phyloP scores from a whole-genome alignment of 163 green algal genomes.

The Scenedesmus sp. region DNA sequence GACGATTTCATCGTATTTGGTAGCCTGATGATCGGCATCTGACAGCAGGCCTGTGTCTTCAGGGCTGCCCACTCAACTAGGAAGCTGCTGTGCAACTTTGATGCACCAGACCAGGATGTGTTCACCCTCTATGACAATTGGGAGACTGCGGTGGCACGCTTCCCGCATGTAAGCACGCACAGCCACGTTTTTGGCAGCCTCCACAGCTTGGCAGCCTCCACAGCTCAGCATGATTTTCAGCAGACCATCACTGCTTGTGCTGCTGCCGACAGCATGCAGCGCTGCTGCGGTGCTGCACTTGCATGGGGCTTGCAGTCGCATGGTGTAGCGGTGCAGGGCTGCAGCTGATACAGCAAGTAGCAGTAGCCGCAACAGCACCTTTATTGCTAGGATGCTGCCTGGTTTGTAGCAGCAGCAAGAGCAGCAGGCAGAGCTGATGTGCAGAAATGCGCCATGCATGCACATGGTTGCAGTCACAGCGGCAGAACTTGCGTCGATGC shows the following conservation, averaged over 20 bases:
- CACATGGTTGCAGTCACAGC: not conserved
- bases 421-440: not conserved
- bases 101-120: slow-evolving; percentile 81
- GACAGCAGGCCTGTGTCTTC: not conserved
- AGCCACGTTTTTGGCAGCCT: too few relatives aligned
- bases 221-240: not conserved
- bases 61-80: slow-evolving; percentile 79
- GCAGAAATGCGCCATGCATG: not conserved
- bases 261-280: not conserved
- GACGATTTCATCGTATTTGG: not conserved
- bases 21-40: not conserved
- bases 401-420: not conserved
- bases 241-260: not conserved
- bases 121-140: slow-evolving; percentile 89
- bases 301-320: not conserved
- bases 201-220: not conserved
- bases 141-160: slow-evolving; percentile 75
- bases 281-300: not conserved
- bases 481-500: not conserved
- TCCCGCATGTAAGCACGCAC: slow-evolving; percentile 60
- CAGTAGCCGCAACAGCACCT: not conserved
- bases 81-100: slow-evolving; percentile 82
- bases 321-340: not conserved
- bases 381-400: not conserved
- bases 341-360: not conserved